A percentile compares a stretch with the other conserved stretches of the same genome.
These are phyloP conservation scores for Cytospora chrysosperma DNA, from an alignment of 2,329 filamentous ascomycete genomes.

Conservation along the genomic window DNA sequence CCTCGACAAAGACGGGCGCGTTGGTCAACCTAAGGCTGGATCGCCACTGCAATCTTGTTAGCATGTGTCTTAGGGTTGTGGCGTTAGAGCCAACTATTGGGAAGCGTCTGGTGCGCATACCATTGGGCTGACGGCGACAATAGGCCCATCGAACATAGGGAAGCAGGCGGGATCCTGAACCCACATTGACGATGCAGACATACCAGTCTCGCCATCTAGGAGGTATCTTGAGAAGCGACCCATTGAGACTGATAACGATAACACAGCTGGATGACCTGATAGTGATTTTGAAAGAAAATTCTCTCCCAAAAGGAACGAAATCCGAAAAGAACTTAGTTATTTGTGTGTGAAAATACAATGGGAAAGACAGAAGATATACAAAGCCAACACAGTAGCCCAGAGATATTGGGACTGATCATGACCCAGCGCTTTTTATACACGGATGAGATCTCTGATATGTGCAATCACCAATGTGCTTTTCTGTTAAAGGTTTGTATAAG, in stretches of 20 bases:
- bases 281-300: too few species aligned
- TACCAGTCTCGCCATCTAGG: neutral
- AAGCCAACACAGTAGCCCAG: too few species aligned
- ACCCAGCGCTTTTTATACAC: neutral
- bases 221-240: conserved; percentile 5
- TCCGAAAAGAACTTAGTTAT: neutral
- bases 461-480: neutral
- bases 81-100: too few species aligned
- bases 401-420: neutral
- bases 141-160: conserved; percentile 7
- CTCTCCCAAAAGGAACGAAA: too few species aligned
- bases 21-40: conserved; percentile 3
- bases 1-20: neutral
- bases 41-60: conserved; percentile 8
- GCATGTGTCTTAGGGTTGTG: neutral
- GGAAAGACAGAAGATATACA: too few species aligned
- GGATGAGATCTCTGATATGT: neutral
- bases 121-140: conserved; percentile 1
- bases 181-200: conserved; percentile 2
- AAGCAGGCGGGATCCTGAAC: conserved; percentile 6
- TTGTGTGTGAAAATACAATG: too few species aligned
- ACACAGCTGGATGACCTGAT: neutral
- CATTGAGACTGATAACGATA: neutral
- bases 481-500: neutral
- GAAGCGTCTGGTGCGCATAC: neutral